Evolutionary conservation across 257 asterid species (phyloP), one percentile per base, ranked within the genome.

Genomic region (Forsythia suspensa): DNA sequence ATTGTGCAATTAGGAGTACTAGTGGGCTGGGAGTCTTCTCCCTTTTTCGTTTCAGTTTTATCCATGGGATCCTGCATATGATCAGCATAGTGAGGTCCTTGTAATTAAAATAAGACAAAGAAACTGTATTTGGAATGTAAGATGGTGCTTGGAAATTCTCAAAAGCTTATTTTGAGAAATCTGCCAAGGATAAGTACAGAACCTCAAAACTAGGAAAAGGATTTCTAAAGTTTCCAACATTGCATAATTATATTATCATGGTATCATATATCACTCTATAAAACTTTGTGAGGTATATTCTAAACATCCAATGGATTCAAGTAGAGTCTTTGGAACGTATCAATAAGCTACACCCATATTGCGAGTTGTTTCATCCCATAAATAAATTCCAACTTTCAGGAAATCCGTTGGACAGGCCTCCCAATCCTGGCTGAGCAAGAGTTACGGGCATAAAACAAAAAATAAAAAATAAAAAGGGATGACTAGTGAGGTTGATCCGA

Each of bases 11-110:
- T 76, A 1, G 84, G 78, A 55, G 77, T 65, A 71, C 69, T 71
- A 38, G 72, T 78, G 6, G 48, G 77, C 74, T 67, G 82, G 48
- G 79, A 52, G 41, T 48, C 40, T 61, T 85, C 84, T 63, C 72
- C 89, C 46, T 46, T 46, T 40, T 41, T 78, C 13, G 73, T 44
- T 38, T 78, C 67, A 29, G 83, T 55, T 9, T 78, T 79, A 24
- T 87, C 88, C 86, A 80, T 81, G 12, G 75, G n/a, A n/a, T 76
- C 79, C 90, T 87, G 86, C 74, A 67, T 24, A 80, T 78, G 71
- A 67, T 29, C 66, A n/a, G 16, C 70, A 5, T 36, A 21, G 2
- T 44, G 40, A 44, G 39, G 52, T 34, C 66, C 13, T 72, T 16
- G 15, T 41, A 36, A 7, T 75, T 29, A 18, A 21, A 46, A 69